Percentiles rank a stretch among this genome's conserved stretches.
phyloP scores from a whole-genome alignment of 1,139 yeast species.

The Protomyces arabidopsidicola region DNA sequence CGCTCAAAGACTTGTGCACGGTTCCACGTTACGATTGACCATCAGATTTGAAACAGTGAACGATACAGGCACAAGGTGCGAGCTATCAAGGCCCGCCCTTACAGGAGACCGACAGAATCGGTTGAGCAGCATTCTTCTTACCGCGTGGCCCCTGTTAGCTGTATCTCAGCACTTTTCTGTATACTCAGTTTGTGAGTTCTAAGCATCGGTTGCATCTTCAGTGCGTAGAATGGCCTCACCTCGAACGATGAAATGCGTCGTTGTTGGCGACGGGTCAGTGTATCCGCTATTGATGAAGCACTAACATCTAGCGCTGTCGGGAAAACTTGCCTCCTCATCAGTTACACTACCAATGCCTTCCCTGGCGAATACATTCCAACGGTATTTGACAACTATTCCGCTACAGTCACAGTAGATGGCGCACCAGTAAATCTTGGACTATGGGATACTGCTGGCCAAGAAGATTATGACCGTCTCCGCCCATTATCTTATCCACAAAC shows the following conservation, averaged over 20 bases:
- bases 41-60: too few relatives aligned
- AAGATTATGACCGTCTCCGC: slow-evolving; percentile 84
- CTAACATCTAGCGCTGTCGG: slow-evolving; percentile 66
- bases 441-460: slow-evolving; percentile 99
- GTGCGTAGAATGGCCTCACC: slow-evolving; percentile 39
- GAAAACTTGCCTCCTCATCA: slow-evolving; percentile 79
- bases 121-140: too few relatives aligned
- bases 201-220: too few relatives aligned
- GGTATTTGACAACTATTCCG: slow-evolving; percentile 74
- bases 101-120: too few relatives aligned
- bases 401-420: slow-evolving; percentile 76
- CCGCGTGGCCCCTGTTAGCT: too few relatives aligned
- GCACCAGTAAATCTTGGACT: slow-evolving; percentile 68
- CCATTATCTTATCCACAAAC: slow-evolving; percentile 92
- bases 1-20: too few relatives aligned
- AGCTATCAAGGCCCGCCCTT: too few relatives aligned
- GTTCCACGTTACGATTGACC: too few relatives aligned
- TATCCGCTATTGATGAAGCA: neutral
- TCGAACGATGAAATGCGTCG: slow-evolving; percentile 93
- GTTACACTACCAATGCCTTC: slow-evolving; percentile 88
- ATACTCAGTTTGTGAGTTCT: too few relatives aligned
- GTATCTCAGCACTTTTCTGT: too few relatives aligned
- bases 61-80: too few relatives aligned
- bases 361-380: slow-evolving; percentile 96
- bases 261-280: slow-evolving; percentile 77